Evolutionary conservation across 441 rosid genomes (phyloP).

Genomic region (Geranium incanum): DNA sequence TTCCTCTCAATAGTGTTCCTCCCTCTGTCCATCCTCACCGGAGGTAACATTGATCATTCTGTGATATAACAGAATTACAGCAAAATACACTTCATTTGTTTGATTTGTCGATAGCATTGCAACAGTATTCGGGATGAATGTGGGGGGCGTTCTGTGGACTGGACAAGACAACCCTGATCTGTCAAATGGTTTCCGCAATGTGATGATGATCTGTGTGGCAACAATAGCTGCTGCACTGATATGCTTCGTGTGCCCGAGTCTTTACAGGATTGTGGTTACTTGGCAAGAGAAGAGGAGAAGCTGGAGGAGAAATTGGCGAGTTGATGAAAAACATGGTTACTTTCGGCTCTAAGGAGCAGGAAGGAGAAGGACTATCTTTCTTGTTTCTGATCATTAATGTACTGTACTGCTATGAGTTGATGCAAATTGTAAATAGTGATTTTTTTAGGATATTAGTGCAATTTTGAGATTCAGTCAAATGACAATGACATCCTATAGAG

Average conservation of each 20-base stretch:
- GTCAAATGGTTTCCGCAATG: slow-evolving; percentile 73
- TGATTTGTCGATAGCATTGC: not conserved
- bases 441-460: too few species aligned
- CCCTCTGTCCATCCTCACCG: slow-evolving; percentile 81
- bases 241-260: slow-evolving; percentile 61
- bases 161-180: slow-evolving; percentile 48
- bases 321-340: slow-evolving; percentile 54
- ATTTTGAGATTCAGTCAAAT: too few species aligned
- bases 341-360: slow-evolving; percentile 40
- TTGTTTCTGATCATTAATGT: too few species aligned
- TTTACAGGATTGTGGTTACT: slow-evolving; percentile 37
- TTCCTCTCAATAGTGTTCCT: slow-evolving; percentile 86
- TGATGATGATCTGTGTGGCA: slow-evolving; percentile 58
- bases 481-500: too few species aligned
- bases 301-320: slow-evolving; percentile 50
- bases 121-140: slow-evolving; percentile 94
- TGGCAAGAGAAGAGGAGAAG: slow-evolving; percentile 44
- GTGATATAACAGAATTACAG: too few species aligned
- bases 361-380: too few species aligned
- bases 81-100: not conserved
- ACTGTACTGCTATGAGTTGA: too few species aligned
- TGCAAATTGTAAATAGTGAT: too few species aligned
- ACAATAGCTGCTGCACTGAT: slow-evolving; percentile 47
- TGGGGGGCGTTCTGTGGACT: slow-evolving; percentile 99
- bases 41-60: slow-evolving; percentile 42